Evolutionary conservation across 805 yeast species (phyloP), one percentile per base, ranked within the genome.

Genomic region (Peterozyma toletana): DNA sequence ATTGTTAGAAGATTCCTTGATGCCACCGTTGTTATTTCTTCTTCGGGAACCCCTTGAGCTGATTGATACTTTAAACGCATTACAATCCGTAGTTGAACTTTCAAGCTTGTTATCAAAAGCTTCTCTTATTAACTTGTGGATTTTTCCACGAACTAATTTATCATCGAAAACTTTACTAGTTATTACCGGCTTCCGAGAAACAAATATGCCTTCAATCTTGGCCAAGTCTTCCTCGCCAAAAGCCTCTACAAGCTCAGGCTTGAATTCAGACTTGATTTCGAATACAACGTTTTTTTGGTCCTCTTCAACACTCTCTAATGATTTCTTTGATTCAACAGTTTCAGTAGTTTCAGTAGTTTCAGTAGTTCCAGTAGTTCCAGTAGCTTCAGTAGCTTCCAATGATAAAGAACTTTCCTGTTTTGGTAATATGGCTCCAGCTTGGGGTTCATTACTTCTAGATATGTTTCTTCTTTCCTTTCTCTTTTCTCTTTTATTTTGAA

Each of bases 61-160:
- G 40, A 80, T 61, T 0, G 81, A 77, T 44, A 90, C 70, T 42
- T 73, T 72, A 54, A 90, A 81, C 1, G 78, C 72, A 56, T 87
- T 84, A 17, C 69, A 70, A 1, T 73, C 72, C 0, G 90, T 76
- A 0, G 98, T 93, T 39, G 78, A 72, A 5, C 96, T 78, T 47
- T 93, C 98, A 34, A 93, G 63, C 50, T 74, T 79, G 21, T 84
- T 79, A 38, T 78, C 71, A 60, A 88, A 93, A 0, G 86, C 83
- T 44, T 70, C 75, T 52, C 97, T 73, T 36, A 90, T 57, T 35
- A 88, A 65, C 50, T 80, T 83, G 62, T 93, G 99, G 42, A 93
- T 68, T 48, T 73, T 67, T 0, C 95, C 86, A 53, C 99, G 77
- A n/a, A 62, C 67, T 11, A 73, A 71, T 56, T 93, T 93, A 45